A percentile compares a stretch with the other conserved stretches of the same genome.
Conservation (phyloP, 176 grass and related monocot species). For the Chrysopogon serrulatus region DNA sequence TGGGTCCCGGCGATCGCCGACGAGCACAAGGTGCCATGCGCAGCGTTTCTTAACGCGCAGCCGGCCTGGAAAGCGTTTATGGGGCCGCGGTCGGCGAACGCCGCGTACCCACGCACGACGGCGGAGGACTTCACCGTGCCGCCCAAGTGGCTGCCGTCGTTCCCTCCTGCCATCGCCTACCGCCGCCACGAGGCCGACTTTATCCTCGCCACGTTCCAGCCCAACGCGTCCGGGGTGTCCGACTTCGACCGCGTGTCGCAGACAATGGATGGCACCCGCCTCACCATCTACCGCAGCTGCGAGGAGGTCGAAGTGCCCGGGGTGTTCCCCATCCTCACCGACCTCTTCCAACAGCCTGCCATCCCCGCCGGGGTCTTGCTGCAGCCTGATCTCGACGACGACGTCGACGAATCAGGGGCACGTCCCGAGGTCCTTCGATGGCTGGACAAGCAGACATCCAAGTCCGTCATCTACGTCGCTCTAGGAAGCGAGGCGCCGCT, state of each 20-base stretch:
- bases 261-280: no score
- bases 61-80: neutral
- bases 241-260: neutral
- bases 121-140: constrained; percentile 23
- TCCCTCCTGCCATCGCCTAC: constrained; percentile 11
- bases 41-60: neutral
- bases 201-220: neutral
- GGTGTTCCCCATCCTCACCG: constrained; percentile 14
- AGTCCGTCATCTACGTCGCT: constrained; percentile 53
- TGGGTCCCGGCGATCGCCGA: constrained; percentile 28
- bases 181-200: constrained; percentile 23
- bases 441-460: constrained; percentile 20
- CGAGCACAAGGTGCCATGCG: constrained; percentile 21
- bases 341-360: no score
- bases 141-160: constrained; percentile 25
- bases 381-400: neutral
- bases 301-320: constrained; percentile 23
- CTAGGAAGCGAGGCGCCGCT: constrained; percentile 51
- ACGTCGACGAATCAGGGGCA: neutral
- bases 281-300: constrained; percentile 29
- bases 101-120: neutral
- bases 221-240: constrained; percentile 8
- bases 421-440: constrained; percentile 17
- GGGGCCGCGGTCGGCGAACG: constrained; percentile 1
- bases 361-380: constrained; percentile 31